These are phyloP conservation scores for Ascodesmis nigricans DNA, from an alignment of 495 filamentous ascomycete species.

Conservation along the genomic window DNA sequence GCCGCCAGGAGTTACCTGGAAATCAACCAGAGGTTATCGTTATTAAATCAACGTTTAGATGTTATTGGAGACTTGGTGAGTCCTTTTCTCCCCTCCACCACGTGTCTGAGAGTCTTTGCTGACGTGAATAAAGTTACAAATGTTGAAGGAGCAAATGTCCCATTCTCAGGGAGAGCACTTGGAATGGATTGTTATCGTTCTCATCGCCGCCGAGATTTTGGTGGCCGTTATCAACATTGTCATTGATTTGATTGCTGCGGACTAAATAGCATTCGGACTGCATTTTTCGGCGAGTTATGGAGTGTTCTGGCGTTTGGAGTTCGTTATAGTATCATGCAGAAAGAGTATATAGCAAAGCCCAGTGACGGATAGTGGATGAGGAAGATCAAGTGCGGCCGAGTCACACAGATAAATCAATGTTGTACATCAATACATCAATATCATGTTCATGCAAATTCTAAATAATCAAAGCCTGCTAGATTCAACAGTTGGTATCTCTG, in stretches of 20 bases:
- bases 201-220: constrained; percentile 89
- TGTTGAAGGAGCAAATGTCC: constrained; percentile 87
- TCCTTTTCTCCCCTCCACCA: constrained; percentile 1
- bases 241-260: constrained; percentile 77
- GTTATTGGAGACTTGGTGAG: constrained; percentile 73
- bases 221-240: constrained; percentile 90
- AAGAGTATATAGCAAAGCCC: too few species aligned
- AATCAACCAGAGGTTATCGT: constrained; percentile 85
- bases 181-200: constrained; percentile 93
- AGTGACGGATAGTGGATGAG: too few species aligned
- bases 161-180: constrained; percentile 90
- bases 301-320: too few species aligned
- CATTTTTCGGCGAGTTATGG: too few species aligned
- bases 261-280: not conserved
- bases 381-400: too few species aligned
- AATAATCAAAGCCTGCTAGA: too few species aligned
- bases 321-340: too few species aligned
- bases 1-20: constrained; percentile 88
- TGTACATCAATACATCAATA: too few species aligned
- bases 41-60: constrained; percentile 72
- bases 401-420: too few species aligned
- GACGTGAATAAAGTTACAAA: constrained; percentile 34
- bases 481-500: too few species aligned
- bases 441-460: too few species aligned
- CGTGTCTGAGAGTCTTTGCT: not conserved